Evolutionary conservation across 2,329 filamentous ascomycete genomes (phyloP).

Genomic region (Ophioceras dolichostomum): DNA sequence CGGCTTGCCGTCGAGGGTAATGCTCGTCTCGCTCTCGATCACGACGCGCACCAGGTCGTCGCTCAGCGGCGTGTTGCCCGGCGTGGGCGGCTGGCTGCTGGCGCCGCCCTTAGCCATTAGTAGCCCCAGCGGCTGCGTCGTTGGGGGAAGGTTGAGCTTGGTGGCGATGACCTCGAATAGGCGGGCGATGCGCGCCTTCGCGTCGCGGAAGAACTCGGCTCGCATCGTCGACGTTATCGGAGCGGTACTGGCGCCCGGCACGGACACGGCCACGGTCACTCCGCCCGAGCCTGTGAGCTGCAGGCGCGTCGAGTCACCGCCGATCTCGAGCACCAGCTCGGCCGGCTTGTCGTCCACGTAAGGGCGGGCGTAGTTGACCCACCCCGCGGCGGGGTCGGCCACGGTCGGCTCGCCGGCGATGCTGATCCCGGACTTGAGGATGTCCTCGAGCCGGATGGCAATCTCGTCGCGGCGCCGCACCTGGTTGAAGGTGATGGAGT

Average conservation of each 20-base stretch:
- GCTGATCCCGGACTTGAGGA: slow-evolving; percentile 76
- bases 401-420: slow-evolving; percentile 37
- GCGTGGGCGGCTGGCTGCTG: slow-evolving; percentile 48
- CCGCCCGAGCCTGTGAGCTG: slow-evolving; percentile 24
- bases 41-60: slow-evolving; percentile 55
- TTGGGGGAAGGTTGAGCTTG: slow-evolving; percentile 58
- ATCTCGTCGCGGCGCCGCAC: slow-evolving; percentile 61
- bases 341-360: slow-evolving; percentile 65
- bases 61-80: slow-evolving; percentile 56
- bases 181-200: slow-evolving; percentile 56
- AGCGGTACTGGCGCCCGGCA: background rate
- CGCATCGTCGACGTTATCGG: slow-evolving; percentile 27
- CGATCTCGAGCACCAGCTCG: slow-evolving; percentile 73
- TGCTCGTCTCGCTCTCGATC: slow-evolving; percentile 47
- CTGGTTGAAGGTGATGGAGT: slow-evolving; percentile 65
- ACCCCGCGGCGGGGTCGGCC: slow-evolving; percentile 23
- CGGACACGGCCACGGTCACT: slow-evolving; percentile 12
- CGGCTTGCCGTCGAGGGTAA: slow-evolving; percentile 45
- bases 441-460: slow-evolving; percentile 65
- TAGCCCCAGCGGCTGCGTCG: slow-evolving; percentile 48
- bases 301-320: slow-evolving; percentile 49
- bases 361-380: slow-evolving; percentile 72
- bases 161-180: slow-evolving; percentile 72
- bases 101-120: slow-evolving; percentile 55
- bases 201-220: slow-evolving; percentile 63